Base-by-base conservation (phyloP, 352 stramenopile species). In the Globisporangium camurandrum region DNA sequence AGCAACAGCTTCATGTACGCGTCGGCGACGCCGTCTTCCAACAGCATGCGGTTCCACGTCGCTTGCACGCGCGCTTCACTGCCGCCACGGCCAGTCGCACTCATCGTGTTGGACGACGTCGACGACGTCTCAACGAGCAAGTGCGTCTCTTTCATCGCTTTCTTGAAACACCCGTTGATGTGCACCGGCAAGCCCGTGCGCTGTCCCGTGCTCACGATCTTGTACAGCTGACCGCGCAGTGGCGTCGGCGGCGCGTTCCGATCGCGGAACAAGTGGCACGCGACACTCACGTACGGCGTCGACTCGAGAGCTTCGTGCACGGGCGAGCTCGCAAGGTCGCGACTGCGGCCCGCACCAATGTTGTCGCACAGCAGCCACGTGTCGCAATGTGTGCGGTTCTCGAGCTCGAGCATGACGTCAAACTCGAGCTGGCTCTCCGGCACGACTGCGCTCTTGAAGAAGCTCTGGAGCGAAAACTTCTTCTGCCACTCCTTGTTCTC, bases 111-210 rank as follows among this genome's bases (percentile, higher is more conserved):
- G 43, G 53, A 53, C 24, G 26, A 59, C 17, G 38, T 49, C 39
- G 22, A 17, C 43, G 54, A 37, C 4, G 43, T 44, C 27, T 31
- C 57, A 16, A 84, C 46, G 2, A 62, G 39, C 19, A 84, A 49
- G 6, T 66, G 36, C 23, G 66, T 84, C 42, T 84, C 64, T 39
- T 66, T 72, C 16, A 75, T 57, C 14, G 68, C 50, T 23, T 74
- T 87, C 51, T 87, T 89, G 51, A 91, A 91, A 36, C 72, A 86
- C 1, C 74, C 80, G 56, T 87, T 87, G 38, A 91, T 67, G 30
- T 91, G 80, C 23, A 91, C 48, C 1, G 76, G 80, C 22, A 91
- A 49, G 0, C 75, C 76, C 19, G 74, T 69, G 9, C 56, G 28
- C 50, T 83, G 66, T 6, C 53, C 48, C 1, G 69, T 85, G 26